Conservation (phyloP, 2,329 filamentous ascomycete species). For the Phyllosticta citriasiana region DNA sequence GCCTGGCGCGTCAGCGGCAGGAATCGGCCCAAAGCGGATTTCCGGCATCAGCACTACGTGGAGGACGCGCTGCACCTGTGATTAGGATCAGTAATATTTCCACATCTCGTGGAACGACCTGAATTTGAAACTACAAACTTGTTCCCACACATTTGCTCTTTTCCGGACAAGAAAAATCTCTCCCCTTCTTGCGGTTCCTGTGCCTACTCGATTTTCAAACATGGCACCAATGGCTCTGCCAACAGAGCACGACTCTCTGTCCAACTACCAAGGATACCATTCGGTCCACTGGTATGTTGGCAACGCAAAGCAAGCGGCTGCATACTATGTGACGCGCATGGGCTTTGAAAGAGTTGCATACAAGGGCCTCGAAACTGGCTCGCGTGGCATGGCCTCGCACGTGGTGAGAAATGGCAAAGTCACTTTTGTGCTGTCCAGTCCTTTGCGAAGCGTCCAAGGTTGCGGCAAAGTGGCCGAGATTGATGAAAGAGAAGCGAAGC, state of each 20-base stretch:
- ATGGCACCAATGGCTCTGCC: conserved; percentile 7
- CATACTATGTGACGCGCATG: conserved; percentile 80
- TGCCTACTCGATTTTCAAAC: neutral
- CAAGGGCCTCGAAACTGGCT: conserved; percentile 79
- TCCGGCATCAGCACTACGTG: neutral
- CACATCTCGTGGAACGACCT: neutral
- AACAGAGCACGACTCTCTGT: conserved; percentile 15
- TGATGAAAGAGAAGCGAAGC: conserved; percentile 47
- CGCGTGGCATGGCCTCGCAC: conserved; percentile 69
- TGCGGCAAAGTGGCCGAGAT: conserved; percentile 16
- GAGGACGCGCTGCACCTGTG: neutral
- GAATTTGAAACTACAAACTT: neutral
- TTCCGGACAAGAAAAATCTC: neutral
- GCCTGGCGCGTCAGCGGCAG: conserved; percentile 1
- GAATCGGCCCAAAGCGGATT: conserved; percentile 5
- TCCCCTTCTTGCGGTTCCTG: neutral
- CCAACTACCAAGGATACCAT: conserved; percentile 69
- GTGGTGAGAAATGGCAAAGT: conserved; percentile 69
- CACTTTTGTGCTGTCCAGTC: conserved; percentile 76
- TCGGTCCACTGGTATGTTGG: conserved; percentile 94
- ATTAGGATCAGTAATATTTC: neutral
- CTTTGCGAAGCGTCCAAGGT: conserved; percentile 47
- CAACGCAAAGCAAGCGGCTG: conserved; percentile 89
- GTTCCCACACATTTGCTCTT: neutral
- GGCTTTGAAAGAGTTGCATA: conserved; percentile 79